Base-by-base conservation (phyloP, 257 asterid genomes). In the Verbascum thapsus region DNA sequence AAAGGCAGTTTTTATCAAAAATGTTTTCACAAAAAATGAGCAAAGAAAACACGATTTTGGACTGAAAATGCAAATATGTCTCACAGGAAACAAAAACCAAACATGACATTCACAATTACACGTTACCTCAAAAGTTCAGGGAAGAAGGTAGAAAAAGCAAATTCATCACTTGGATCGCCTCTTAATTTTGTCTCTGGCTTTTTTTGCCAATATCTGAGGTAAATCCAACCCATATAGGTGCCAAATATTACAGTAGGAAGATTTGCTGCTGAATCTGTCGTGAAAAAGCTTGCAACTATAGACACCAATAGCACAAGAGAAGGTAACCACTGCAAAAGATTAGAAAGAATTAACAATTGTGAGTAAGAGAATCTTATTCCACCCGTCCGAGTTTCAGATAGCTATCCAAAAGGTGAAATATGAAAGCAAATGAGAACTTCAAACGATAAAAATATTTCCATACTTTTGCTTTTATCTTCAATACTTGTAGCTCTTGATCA, bases 111-210 rank as follows among this genome's bases (percentile, higher is more conserved):
- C 52, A 53, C 0, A 38, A 34, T 17, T 38, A 17, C 23, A 58
- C 40, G 44, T 34, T 72, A 81, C 96, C 95, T 77, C 50, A 88
- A 56, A 72, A 86, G 39, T 42, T 84, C 94, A 40, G 98, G 95
- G 74, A 88, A 90, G 76, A 90, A 85, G 2, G 96, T 70, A 39
- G 95, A 85, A 65, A 85, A 87, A 19, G 95, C 68, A 82, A 90
- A 90, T 68, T 88, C 96, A 82, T 88, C 98, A 76, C 98, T 90
- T 49, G 96, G 95, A 72, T 90, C 98, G 61, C 98, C 98, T 78
- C 82, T 82, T 13, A 80, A 77, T 67, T 82, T 85, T 7, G 90
- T 80, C 76, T 90, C 97, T 17, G 90, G 65, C 54, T 83, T 90
- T 57, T 68, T 77, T 64, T 88, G 96, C 96, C 96, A 90, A 74